Base-by-base conservation (phyloP, 2,329 filamentous ascomycete species). In the Fusarium redolens region DNA sequence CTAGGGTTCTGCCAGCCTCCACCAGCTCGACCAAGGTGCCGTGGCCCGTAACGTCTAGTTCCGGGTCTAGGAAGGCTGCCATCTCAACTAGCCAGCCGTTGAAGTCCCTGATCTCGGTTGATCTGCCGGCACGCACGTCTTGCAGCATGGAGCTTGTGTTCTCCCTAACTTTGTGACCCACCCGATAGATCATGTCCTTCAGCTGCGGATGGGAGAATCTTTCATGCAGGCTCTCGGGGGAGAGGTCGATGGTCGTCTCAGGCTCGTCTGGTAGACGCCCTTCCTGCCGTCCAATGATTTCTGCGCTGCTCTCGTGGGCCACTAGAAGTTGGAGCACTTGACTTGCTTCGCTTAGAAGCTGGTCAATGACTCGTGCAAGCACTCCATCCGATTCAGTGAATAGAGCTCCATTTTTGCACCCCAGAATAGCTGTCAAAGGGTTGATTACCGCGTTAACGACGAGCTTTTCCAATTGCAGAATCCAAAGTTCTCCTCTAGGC, bases 381-480 rank as follows among this genome's bases (percentile, higher is more conserved):
- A 85, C 81, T 14, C 80, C 78, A 12, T 77, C 72, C 65, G 86
- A 85, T 69, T 90, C 89, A 70, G 87, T 86, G 20, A 97, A 90
- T 0, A 98, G 81, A 9, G 87, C 86, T n/a, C 95, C 94, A 75
- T 98, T 98, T 69, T 89, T 89, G 79, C 91, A 92, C 60, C 92
- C 87, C 61, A 96, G 85, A 14, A 98, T 83, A 1, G 92, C 92
- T 1, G 94, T 96, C n/a, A 98, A 83, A 0, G 96, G 94, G 78
- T 97, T 97, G 76, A 98, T 90, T 37, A 95, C 85, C 40, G 90
- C 87, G 78, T 97, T 97, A 57, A 95, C 86, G 2, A 93, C 92
- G 3, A 98, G 85, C 80, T 97, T 98, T 78, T 97, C 93, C 6
- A 98, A 87, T 82, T 97, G 95, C n/a, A 87, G 77, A 14, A 86